Percentiles rank a stretch among this genome's conserved stretches.
Evolutionary conservation across 139 green algal genomes (phyloP).

Genomic region (Chlamydomonas sp.): DNA sequence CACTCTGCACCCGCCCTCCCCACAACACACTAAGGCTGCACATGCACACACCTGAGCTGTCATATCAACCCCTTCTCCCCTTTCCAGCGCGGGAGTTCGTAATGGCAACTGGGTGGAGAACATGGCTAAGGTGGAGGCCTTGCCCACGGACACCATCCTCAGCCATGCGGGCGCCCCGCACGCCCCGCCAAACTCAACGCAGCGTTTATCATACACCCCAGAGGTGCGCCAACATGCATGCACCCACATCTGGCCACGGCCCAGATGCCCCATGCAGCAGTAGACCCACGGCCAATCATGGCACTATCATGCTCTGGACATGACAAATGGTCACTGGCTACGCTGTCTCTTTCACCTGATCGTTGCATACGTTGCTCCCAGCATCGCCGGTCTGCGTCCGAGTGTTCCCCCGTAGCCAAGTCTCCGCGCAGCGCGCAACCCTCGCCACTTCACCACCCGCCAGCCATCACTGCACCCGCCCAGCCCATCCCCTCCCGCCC

Average conservation of each 20-base stretch:
- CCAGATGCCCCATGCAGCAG: too few relatives aligned
- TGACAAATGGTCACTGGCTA: too few relatives aligned
- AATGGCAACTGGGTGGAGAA: conserved; percentile 34
- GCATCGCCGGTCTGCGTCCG: too few relatives aligned
- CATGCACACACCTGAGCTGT: neutral
- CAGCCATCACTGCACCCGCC: neutral
- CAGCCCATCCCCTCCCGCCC: neutral
- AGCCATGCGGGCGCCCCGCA: neutral
- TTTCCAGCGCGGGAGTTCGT: conserved; percentile 22
- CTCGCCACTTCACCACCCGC: neutral
- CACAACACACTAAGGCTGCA: too few relatives aligned
- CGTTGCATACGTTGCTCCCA: too few relatives aligned
- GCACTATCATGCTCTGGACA: too few relatives aligned
- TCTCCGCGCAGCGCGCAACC: too few relatives aligned
- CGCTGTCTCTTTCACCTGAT: too few relatives aligned
- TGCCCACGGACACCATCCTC: neutral
- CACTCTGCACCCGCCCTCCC: too few relatives aligned
- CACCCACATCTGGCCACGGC: too few relatives aligned
- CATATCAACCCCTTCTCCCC: neutral
- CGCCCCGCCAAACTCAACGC: neutral
- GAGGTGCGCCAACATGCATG: neutral
- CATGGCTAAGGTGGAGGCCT: neutral
- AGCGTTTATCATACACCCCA: conserved; percentile 6
- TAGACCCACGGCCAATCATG: too few relatives aligned
- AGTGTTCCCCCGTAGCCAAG: too few relatives aligned